Conservation (phyloP, 2,329 filamentous ascomycete species). For the Pyrenophora teres region DNA sequence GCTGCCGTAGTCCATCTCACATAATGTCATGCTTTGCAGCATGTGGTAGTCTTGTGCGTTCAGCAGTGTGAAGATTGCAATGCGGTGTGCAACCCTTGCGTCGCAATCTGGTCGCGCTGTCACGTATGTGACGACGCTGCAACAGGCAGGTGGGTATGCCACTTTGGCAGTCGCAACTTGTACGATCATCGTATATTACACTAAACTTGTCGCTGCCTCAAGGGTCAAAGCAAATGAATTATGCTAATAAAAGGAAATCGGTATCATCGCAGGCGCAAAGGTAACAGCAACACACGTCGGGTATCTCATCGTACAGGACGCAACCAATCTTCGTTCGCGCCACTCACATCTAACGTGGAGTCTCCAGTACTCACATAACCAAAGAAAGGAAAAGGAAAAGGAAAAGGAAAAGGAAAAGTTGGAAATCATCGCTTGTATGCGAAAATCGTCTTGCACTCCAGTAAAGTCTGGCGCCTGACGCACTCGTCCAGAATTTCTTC, state of each 20-base stretch:
- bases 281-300: conserved; percentile 12
- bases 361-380: conserved; percentile 1
- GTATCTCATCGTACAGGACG: conserved; percentile 12
- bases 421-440: conserved; percentile 36
- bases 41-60: background rate
- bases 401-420: no score
- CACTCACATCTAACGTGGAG: background rate
- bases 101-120: conserved; percentile 1
- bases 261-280: conserved; percentile 1
- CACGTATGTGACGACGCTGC: conserved; percentile 1
- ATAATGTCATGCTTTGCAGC: background rate
- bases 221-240: background rate
- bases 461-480: conserved; percentile 39
- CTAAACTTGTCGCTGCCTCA: background rate
- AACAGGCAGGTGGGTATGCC: background rate
- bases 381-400: no score
- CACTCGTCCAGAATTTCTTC: conserved; percentile 46
- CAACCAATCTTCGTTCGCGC: background rate
- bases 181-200: background rate
- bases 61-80: background rate
- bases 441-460: conserved; percentile 46
- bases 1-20: background rate
- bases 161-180: background rate
- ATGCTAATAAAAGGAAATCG: no score
- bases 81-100: background rate